Evolutionary conservation across 179 eudicot genomes (phyloP).

Genomic region (Silene vulgaris): DNA sequence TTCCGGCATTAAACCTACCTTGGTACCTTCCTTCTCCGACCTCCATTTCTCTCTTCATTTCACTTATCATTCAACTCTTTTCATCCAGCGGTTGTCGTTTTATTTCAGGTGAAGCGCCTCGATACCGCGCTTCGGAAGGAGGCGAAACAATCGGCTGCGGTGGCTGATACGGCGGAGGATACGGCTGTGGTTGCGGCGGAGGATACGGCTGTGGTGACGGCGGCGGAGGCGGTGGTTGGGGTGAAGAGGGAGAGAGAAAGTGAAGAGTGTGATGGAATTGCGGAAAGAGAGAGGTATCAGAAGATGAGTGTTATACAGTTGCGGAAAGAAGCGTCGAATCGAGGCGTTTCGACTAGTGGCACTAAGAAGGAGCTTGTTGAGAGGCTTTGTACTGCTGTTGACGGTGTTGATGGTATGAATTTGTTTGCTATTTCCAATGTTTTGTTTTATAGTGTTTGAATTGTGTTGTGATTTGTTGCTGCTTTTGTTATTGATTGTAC

Average conservation of each 20-base stretch:
- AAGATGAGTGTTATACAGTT: constrained; percentile 24
- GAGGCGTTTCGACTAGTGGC: constrained; percentile 27
- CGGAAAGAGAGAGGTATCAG: constrained; percentile 24
- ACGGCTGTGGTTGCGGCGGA: background rate
- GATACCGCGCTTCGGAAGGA: constrained; percentile 46
- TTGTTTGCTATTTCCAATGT: background rate
- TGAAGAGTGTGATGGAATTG: constrained; percentile 24
- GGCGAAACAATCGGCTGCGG: constrained; percentile 5
- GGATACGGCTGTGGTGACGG: background rate
- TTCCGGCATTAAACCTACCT: constrained; percentile 59
- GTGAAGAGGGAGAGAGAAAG: constrained; percentile 45
- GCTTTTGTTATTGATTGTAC: too few species aligned
- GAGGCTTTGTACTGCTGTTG: constrained; percentile 19
- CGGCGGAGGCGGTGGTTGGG: constrained; percentile 9
- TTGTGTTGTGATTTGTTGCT: too few species aligned
- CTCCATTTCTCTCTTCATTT: constrained; percentile 3
- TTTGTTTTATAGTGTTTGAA: too few species aligned
- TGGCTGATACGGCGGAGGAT: background rate
- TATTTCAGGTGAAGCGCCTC: constrained; percentile 51
- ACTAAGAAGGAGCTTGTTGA: constrained; percentile 32
- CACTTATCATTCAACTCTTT: background rate
- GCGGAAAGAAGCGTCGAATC: constrained; percentile 27
- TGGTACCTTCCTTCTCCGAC: constrained; percentile 31
- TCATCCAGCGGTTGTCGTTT: background rate
- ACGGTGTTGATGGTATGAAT: constrained; percentile 15